phyloP scores from a whole-genome alignment of 2,329 filamentous ascomycete genomes.

The Parasarocladium wereldwijsianum region DNA sequence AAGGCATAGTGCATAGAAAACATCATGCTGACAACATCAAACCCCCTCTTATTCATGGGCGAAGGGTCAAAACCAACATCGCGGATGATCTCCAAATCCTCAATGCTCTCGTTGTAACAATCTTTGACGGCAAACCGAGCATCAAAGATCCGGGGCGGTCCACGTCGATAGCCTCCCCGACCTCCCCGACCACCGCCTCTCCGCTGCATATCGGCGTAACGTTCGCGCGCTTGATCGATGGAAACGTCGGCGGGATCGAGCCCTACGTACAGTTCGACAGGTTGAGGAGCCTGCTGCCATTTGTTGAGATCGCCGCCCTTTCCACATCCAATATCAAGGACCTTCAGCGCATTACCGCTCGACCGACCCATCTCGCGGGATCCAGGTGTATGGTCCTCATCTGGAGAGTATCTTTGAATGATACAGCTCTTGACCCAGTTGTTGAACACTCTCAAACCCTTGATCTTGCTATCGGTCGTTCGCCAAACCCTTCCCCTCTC shows the following conservation, averaged over 20 bases:
- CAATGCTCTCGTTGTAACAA: constrained; percentile 76
- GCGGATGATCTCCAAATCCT: constrained; percentile 64
- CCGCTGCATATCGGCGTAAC: constrained; percentile 59
- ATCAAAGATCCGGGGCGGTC: constrained; percentile 53
- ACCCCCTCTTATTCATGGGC: constrained; percentile 62
- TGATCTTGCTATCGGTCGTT: constrained; percentile 86
- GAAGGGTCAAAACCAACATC: constrained; percentile 78
- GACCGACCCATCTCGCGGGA: constrained; percentile 37
- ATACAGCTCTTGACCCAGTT: constrained; percentile 98
- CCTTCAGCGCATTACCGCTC: constrained; percentile 49
- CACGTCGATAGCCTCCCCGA: constrained; percentile 21
- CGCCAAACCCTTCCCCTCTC: constrained; percentile 91
- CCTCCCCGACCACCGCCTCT: constrained; percentile 40
- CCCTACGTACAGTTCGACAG: constrained; percentile 85
- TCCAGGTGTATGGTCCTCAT: constrained; percentile 54
- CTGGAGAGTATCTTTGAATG: constrained; percentile 88
- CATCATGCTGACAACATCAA: constrained; percentile 98
- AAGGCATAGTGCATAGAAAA: constrained; percentile 99
- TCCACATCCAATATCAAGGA: constrained; percentile 90
- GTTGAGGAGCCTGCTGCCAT: constrained; percentile 88
- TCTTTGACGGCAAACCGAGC: constrained; percentile 84
- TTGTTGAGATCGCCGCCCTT: constrained; percentile 94
- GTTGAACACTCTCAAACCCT: constrained; percentile 86
- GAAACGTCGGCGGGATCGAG: constrained; percentile 86
- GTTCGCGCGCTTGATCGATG: constrained; percentile 76